Conservation (phyloP, 1,139 yeast genomes). For the Yamadazyma atlantica region DNA sequence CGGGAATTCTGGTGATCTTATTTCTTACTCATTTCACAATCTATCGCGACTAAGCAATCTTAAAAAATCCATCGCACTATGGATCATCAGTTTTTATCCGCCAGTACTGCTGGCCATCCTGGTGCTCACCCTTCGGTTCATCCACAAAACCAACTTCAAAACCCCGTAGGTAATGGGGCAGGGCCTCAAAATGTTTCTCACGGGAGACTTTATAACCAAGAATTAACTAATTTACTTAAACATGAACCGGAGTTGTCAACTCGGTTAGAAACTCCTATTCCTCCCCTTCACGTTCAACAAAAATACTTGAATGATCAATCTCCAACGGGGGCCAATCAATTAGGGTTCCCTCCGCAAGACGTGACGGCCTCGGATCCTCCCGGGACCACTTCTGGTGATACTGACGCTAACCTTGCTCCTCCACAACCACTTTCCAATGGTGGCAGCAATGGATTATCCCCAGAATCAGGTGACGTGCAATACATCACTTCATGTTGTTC, state of each 20-base stretch:
- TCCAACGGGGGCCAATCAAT: neutral
- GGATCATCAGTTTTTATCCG: constrained; percentile 38
- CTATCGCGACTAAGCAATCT: no score
- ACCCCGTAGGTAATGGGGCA: no score
- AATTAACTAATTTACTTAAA: constrained; percentile 1
- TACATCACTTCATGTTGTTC: constrained; percentile 37
- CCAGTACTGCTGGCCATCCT: constrained; percentile 19
- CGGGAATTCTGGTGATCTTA: neutral
- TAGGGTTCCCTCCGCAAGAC: no score
- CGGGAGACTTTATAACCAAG: constrained; percentile 2
- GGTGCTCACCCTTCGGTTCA: neutral
- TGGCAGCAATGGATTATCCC: neutral
- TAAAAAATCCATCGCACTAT: constrained; percentile 18
- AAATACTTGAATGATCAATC: constrained; percentile 22
- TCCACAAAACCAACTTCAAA: no score
- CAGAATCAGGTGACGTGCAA: constrained; percentile 7
- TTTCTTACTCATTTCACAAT: neutral
- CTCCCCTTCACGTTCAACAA: constrained; percentile 48
- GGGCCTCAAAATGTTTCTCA: neutral
- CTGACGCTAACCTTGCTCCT: no score
- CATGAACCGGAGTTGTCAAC: constrained; percentile 8
- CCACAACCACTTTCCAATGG: no score
- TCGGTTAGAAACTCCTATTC: constrained; percentile 36
- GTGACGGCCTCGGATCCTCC: no score
- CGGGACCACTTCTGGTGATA: no score